Base-by-base conservation (phyloP, 2,329 filamentous ascomycete species). In the Neonectria hederae region DNA sequence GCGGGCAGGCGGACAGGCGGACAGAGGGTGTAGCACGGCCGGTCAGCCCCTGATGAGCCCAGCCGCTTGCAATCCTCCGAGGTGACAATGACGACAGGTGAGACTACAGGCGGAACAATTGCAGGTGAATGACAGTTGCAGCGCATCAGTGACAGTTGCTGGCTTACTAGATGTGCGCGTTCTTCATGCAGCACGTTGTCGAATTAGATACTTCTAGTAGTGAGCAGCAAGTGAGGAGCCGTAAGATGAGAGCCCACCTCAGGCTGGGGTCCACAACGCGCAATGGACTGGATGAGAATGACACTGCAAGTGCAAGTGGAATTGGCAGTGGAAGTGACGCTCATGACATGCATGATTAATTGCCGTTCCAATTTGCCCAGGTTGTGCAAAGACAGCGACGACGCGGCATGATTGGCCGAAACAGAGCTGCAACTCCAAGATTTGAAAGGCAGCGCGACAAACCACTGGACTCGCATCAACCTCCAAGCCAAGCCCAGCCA, bases 281-380 rank as follows among this genome's bases (percentile, higher is more conserved):
- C 42, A 30, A 62, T 49, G 35, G 28, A 43, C 32, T 54, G 46
- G 60, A 61, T 49, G 58, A 56, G 57, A 49, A 57, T 46, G 24
- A 42, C 35, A 38, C 5, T 7, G 14, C 35, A 38, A 38, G 35
- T 38, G 35, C 35, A 38, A n/a, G 35, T n/a, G 35, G 35, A 54
- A 60, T 30, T 55, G 45, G 55, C 40, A 13, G 35, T 69, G 62
- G 55, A 66, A 48, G 58, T 60, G 62, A 59, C 62, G 46, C 59
- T 66, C 65, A 67, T 72, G 69, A 72, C 71, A 74, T 72, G 71
- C 71, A 71, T 72, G 65, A 61, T 72, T 71, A 71, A 68, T 69
- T 73, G 69, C 67, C 54, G 59, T 66, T 59, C 24, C 26, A 49
- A 49, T 49, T 49, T 64, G 66, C 26, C 63, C 61, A 59, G 46